phyloP scores from a whole-genome alignment of 768 basidiomycete species.

The Russula sp. region DNA sequence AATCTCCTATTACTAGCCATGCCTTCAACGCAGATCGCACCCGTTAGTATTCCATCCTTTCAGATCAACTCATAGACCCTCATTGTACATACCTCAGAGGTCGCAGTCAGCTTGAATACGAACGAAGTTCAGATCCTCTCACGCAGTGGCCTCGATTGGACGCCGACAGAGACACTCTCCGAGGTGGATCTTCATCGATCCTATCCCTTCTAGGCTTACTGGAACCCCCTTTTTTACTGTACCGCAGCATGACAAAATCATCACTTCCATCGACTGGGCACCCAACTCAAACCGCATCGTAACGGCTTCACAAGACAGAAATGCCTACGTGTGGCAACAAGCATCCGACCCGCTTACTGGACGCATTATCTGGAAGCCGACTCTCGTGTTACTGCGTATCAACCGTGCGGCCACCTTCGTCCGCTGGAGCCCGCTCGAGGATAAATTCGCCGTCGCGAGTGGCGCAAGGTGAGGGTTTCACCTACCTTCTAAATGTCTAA shows the following conservation, averaged over 20 bases:
- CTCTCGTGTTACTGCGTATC: slow-evolving; percentile 89
- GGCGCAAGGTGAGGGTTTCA: slow-evolving; percentile 67
- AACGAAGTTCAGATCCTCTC: slow-evolving; percentile 81
- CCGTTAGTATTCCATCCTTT: slow-evolving; percentile 48
- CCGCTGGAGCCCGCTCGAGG: slow-evolving; percentile 93
- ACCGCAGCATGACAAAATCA: slow-evolving; percentile 86
- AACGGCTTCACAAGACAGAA: slow-evolving; percentile 97
- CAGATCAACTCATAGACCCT: slow-evolving; percentile 10
- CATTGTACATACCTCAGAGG: slow-evolving; percentile 43
- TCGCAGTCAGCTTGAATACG: slow-evolving; percentile 86
- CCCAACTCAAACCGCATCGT: slow-evolving; percentile 95
- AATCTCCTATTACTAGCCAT: slow-evolving; percentile 81
- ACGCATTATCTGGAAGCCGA: slow-evolving; percentile 81
- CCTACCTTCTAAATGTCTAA: background rate
- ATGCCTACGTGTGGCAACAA: slow-evolving; percentile 97
- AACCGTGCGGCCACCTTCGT: slow-evolving; percentile 95
- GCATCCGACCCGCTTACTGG: slow-evolving; percentile 67
- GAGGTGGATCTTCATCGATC: slow-evolving; percentile 49
- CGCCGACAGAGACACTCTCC: slow-evolving; percentile 63
- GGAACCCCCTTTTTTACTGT: background rate
- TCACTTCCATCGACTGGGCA: slow-evolving; percentile 99
- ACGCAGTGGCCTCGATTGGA: slow-evolving; percentile 61
- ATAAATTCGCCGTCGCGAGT: slow-evolving; percentile 97
- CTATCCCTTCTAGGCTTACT: background rate
- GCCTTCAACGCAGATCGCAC: slow-evolving; percentile 84